Evolutionary conservation across 192 early-diverging fungal genomes (phyloP).

Genomic region (Allomyces macrogynus): DNA sequence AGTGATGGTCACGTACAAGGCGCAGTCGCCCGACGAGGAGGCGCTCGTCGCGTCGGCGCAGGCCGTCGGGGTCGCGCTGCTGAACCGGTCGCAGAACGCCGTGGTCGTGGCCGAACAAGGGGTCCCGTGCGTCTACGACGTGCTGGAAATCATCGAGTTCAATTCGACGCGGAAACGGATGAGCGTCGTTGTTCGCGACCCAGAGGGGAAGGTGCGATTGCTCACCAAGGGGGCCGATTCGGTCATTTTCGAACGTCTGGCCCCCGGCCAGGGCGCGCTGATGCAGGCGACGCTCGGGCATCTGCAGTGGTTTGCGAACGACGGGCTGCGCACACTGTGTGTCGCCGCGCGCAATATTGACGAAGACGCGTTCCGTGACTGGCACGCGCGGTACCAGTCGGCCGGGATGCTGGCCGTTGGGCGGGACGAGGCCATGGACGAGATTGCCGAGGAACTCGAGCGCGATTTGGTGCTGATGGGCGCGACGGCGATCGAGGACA

Average conservation of each 20-base stretch:
- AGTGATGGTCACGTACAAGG: constrained; percentile 56
- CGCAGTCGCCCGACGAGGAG: constrained; percentile 87
- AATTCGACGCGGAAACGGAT: constrained; percentile 92
- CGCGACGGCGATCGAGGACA: constrained; percentile 92
- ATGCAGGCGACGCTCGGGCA: constrained; percentile 37
- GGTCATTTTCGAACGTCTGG: constrained; percentile 47
- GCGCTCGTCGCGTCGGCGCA: constrained; percentile 73
- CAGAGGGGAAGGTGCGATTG: constrained; percentile 52
- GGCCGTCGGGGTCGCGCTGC: constrained; percentile 61
- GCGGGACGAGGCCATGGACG: constrained; percentile 50
- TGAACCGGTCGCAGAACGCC: constrained; percentile 46
- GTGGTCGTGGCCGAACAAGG: constrained; percentile 55
- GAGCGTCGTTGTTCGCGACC: constrained; percentile 67
- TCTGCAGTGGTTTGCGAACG: constrained; percentile 54
- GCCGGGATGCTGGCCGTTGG: constrained; percentile 47
- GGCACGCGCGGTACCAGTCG: constrained; percentile 47
- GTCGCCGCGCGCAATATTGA: constrained; percentile 53
- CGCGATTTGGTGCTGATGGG: constrained; percentile 60
- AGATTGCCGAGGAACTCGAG: constrained; percentile 61
- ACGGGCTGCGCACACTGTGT: constrained; percentile 77
- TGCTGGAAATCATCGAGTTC: constrained; percentile 67
- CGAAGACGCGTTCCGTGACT: constrained; percentile 50
- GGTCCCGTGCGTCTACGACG: constrained; percentile 35
- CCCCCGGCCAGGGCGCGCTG: constrained; percentile 4
- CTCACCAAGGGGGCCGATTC: constrained; percentile 88